phyloP scores from a whole-genome alignment of 768 basidiomycete genomes.

The Rossbeevera mucosa region DNA sequence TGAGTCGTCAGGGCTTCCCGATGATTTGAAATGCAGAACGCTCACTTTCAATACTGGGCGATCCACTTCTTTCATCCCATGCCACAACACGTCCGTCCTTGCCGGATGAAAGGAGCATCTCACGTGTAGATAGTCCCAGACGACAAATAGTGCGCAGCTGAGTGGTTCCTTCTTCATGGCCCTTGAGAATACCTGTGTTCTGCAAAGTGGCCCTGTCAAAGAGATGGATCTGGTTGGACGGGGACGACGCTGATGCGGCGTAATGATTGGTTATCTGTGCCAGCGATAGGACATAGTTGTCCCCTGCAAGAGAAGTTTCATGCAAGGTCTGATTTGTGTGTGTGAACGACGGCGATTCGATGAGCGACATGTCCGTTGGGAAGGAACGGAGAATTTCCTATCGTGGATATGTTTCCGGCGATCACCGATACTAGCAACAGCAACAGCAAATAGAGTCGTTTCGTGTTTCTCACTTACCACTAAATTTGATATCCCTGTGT shows the following conservation, averaged over 20 bases:
- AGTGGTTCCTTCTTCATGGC: slow-evolving; percentile 57
- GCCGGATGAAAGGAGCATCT: slow-evolving; percentile 59
- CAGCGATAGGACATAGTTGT: slow-evolving; percentile 60
- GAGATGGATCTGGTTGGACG: slow-evolving; percentile 61
- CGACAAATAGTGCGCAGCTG: slow-evolving; percentile 43
- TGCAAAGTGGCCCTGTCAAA: slow-evolving; percentile 58
- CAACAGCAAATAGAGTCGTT: too few relatives aligned
- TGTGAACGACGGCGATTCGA: slow-evolving; percentile 20
- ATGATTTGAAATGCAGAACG: slow-evolving; percentile 7
- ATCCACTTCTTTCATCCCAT: slow-evolving; percentile 65
- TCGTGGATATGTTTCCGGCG: slow-evolving; percentile 24
- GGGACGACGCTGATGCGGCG: slow-evolving; percentile 56
- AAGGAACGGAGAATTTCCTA: slow-evolving; percentile 18
- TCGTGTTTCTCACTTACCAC: slow-evolving; percentile 7
- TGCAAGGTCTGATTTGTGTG: slow-evolving; percentile 24
- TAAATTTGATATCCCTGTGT: not conserved
- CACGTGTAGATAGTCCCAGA: slow-evolving; percentile 39
- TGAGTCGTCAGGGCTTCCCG: slow-evolving; percentile 35
- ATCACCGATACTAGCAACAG: slow-evolving; percentile 13
- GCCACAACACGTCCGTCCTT: slow-evolving; percentile 66
- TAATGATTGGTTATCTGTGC: slow-evolving; percentile 49
- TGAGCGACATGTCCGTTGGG: slow-evolving; percentile 23
- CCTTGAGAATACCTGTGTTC: slow-evolving; percentile 43
- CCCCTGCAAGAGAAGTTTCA: slow-evolving; percentile 33
- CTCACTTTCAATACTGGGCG: slow-evolving; percentile 59